Conservation (phyloP, 805 yeast genomes). For the Millerago galiae region DNA sequence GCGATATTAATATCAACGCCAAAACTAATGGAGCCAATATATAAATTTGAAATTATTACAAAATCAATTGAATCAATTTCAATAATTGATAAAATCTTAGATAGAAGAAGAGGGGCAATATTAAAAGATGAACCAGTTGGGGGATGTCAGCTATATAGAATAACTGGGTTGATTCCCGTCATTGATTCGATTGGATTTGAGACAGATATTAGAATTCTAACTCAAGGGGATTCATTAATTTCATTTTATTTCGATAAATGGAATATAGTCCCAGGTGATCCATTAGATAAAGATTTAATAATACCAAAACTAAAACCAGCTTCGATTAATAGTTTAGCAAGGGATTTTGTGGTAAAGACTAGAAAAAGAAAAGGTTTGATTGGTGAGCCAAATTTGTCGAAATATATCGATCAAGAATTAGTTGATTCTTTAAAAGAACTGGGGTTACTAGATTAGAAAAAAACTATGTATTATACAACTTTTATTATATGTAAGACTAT, state of each 20-base stretch:
- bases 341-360: constrained; percentile 87
- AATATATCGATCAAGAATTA: constrained; percentile 60
- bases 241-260: constrained; percentile 62
- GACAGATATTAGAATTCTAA: constrained; percentile 70
- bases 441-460: constrained; percentile 30
- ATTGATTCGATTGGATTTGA: constrained; percentile 89
- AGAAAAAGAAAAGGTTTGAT: constrained; percentile 81
- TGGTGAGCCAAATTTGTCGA: constrained; percentile 61
- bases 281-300: constrained; percentile 58
- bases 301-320: constrained; percentile 76
- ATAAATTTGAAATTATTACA: constrained; percentile 53
- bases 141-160: constrained; percentile 62
- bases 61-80: constrained; percentile 37
- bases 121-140: constrained; percentile 46
- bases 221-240: constrained; percentile 75
- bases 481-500: constrained; percentile 1
- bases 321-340: constrained; percentile 57
- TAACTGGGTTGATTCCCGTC: constrained; percentile 70
- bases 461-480: constrained; percentile 1
- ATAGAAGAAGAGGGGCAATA: constrained; percentile 65
- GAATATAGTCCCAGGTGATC: constrained; percentile 87
- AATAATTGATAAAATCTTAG: constrained; percentile 44
- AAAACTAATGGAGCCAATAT: constrained; percentile 74
- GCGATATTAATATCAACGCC: constrained; percentile 78
- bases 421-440: constrained; percentile 45